phyloP scores from a whole-genome alignment of 2,329 filamentous ascomycete genomes.

The Cryphonectria carpinicola region DNA sequence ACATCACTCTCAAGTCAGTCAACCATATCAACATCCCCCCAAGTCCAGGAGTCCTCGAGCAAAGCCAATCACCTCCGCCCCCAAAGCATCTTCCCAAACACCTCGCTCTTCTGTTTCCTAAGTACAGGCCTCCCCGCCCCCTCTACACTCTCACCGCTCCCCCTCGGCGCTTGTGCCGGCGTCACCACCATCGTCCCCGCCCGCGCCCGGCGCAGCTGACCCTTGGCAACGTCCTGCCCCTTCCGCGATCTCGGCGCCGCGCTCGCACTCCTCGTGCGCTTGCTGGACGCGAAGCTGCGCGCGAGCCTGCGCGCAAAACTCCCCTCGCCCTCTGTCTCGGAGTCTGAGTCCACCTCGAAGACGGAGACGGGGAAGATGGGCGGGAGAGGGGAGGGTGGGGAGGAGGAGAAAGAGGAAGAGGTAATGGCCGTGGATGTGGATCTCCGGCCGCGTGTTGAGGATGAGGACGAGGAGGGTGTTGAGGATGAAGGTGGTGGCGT shows the following conservation, averaged over 20 bases:
- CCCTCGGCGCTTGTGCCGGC: background rate
- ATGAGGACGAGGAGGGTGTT: background rate
- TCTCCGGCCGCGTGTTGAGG: background rate
- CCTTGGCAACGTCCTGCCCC: conserved; percentile 23
- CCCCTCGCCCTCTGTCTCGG: conserved; percentile 39
- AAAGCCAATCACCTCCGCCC: conserved; percentile 6
- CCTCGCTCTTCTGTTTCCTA: conserved; percentile 20
- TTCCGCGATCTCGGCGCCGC: conserved; percentile 36
- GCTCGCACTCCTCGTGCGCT: conserved; percentile 39
- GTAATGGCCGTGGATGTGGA: background rate
- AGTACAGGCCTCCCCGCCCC: background rate
- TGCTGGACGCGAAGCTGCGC: conserved; percentile 42
- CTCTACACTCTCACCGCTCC: background rate
- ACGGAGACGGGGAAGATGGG: conserved; percentile 43
- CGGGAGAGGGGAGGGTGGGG: background rate
- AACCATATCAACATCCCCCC: no score
- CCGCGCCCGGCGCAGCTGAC: conserved; percentile 21
- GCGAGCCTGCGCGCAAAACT: conserved; percentile 46
- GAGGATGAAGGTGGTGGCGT: background rate
- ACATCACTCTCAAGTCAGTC: no score
- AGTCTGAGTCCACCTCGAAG: conserved; percentile 54
- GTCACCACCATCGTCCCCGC: conserved; percentile 4
- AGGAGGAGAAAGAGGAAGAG: conserved; percentile 16
- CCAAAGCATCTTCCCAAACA: conserved; percentile 20
- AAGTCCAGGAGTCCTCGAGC: background rate